A percentile compares a stretch with the other conserved stretches of the same genome.
These are phyloP conservation scores for Malassezia sympodialis DNA, from an alignment of 1,284 basidiomycete genomes.

Conservation along the genomic window DNA sequence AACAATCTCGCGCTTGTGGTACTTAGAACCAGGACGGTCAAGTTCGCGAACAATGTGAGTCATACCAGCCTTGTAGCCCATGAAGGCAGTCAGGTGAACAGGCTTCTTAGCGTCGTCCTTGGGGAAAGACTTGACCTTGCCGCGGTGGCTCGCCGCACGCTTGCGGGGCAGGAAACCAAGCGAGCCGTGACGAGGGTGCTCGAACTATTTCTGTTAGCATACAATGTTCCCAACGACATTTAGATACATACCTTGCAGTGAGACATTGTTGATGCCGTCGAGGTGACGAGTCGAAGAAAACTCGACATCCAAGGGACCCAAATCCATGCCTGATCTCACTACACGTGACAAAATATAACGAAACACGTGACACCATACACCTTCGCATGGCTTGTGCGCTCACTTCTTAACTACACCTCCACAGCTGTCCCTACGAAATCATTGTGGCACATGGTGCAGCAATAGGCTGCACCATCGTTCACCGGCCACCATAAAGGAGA, in stretches of 20 bases:
- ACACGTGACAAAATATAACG: slow-evolving; percentile 3
- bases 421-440: too few species aligned
- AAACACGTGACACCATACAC: slow-evolving; percentile 5
- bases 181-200: slow-evolving; percentile 48
- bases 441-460: slow-evolving; percentile 8
- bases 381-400: not conserved
- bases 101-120: slow-evolving; percentile 99
- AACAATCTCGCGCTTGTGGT: slow-evolving; percentile 68
- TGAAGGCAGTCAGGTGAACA: slow-evolving; percentile 91
- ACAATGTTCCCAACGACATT: not conserved
- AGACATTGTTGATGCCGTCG: slow-evolving; percentile 20
- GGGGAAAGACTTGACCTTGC: slow-evolving; percentile 45
- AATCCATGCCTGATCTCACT: not conserved
- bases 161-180: slow-evolving; percentile 48
- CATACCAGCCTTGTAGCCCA: slow-evolving; percentile 99
- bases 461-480: not conserved
- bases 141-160: slow-evolving; percentile 47
- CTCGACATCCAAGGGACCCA: not conserved
- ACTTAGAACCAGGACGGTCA: slow-evolving; percentile 81
- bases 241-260: slow-evolving; percentile 18
- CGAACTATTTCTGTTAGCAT: slow-evolving; percentile 29
- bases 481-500: slow-evolving; percentile 17
- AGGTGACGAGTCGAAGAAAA: slow-evolving; percentile 20
- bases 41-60: slow-evolving; percentile 98
- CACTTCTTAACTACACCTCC: not conserved